Evolutionary conservation across 2,329 filamentous ascomycete genomes (phyloP).

Genomic region (Blastomyces percursus): DNA sequence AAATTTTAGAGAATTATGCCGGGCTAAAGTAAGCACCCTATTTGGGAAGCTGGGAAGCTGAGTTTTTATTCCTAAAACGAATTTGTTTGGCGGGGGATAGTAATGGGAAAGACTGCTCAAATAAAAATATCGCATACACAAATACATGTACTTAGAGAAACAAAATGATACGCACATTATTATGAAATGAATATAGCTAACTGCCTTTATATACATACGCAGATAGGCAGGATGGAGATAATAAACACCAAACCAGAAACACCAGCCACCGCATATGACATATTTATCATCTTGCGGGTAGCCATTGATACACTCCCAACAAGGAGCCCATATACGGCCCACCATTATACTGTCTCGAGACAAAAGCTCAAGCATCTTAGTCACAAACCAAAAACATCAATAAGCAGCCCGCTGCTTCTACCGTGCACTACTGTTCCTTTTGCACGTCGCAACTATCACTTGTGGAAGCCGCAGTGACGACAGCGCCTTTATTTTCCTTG

Average conservation of each 20-base stretch:
- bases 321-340: neutral
- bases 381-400: neutral
- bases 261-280: neutral
- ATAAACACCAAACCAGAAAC: neutral
- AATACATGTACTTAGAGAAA: neutral
- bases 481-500: neutral
- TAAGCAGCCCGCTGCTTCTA: conserved; percentile 1
- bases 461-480: neutral
- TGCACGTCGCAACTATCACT: neutral
- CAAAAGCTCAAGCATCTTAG: neutral
- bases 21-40: neutral
- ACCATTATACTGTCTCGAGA: neutral
- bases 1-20: neutral
- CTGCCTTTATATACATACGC: neutral
- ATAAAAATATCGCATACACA: neutral
- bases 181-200: neutral
- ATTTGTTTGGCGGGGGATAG: neutral
- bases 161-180: neutral
- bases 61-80: neutral
- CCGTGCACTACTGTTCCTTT: neutral
- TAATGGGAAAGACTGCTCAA: neutral
- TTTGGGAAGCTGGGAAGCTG: neutral
- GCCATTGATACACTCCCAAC: neutral
- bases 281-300: neutral
- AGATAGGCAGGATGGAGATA: neutral